Evolutionary conservation across 2,329 filamentous ascomycete genomes (phyloP).

Genomic region (Hymenoscyphus infarciens): DNA sequence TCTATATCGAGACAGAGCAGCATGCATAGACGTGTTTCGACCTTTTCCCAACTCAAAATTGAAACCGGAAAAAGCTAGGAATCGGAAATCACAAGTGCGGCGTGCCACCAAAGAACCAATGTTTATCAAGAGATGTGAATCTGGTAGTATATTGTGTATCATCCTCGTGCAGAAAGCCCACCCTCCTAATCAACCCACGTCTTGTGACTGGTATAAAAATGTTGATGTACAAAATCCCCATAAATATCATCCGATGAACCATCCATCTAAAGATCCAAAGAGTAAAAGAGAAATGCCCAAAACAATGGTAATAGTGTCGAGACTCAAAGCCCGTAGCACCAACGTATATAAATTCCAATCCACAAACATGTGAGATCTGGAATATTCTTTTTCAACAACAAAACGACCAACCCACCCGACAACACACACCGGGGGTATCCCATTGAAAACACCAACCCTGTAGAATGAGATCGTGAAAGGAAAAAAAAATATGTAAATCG

Average conservation of each 20-base stretch:
- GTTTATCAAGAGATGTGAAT: slow-evolving; percentile 3
- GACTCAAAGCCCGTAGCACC: background rate
- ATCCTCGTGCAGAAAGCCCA: background rate
- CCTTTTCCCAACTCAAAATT: background rate
- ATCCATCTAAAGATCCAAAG: background rate
- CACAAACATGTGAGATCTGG: background rate
- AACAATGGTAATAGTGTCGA: background rate
- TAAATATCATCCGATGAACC: background rate
- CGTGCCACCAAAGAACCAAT: background rate
- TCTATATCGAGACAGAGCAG: background rate
- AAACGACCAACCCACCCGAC: background rate
- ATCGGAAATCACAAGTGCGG: background rate
- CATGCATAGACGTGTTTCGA: too few species aligned
- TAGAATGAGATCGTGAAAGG: background rate
- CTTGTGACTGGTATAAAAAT: too few species aligned
- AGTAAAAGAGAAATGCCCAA: background rate
- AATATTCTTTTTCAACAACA: background rate
- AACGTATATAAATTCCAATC: slow-evolving; percentile 5
- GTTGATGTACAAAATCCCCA: too few species aligned
- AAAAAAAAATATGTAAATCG: slow-evolving; percentile 1
- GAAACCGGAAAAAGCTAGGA: background rate
- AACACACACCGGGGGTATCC: slow-evolving; percentile 6
- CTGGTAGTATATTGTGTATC: slow-evolving; percentile 1
- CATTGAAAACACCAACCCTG: background rate
- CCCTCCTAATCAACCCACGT: too few species aligned